Base-by-base conservation (phyloP, 2,329 filamentous ascomycete species). In the Hymenoscyphus fraxineus region DNA sequence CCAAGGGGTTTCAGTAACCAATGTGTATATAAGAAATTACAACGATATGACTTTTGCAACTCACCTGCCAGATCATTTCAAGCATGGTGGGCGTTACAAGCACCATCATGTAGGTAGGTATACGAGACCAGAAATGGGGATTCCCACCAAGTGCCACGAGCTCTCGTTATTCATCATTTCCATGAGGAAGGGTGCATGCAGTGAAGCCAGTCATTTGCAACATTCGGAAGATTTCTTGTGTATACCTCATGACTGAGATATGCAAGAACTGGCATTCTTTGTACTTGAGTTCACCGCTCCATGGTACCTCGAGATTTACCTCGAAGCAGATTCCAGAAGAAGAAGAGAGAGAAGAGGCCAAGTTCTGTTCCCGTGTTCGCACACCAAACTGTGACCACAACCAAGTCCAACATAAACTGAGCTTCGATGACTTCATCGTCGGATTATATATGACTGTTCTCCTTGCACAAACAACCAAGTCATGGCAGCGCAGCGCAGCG, bases 351-450 rank as follows among this genome's bases (percentile, higher is more conserved):
- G 27, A 27, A 54, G 5, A 54, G 2, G 19, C 19, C 12, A 31
- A 54, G 1, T 12, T 27, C 47, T 9, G 47, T 12, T 15, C 13
- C 47, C 4, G 47, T 54, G 19, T 22, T 54, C 13, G 19, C 47
- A 54, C 12, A 54, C 3, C 10, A 54, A 3, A 54, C 22, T 54
- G 19, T 54, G 44, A 31, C 47, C 0, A 54, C 47, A 22, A 4
- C 2, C 7, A 22, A 19, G 9, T 54, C 19, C 10, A 27, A 27
- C 47, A 27, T 19, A 27, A 54, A 54, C 47, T 0, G 47, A 13
- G 19, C 47, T 54, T 54, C 47, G 47, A 54, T 54, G 47, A 54
- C 47, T 54, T 54, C 47, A 54, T 27, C 47, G 22, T 22, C 19
- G 13, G 47, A 3, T 54, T 54, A 19, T 22, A 54, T 54, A 19